Base-by-base conservation (phyloP, 2,329 filamentous ascomycete species). In the Hypoxylon sp. region DNA sequence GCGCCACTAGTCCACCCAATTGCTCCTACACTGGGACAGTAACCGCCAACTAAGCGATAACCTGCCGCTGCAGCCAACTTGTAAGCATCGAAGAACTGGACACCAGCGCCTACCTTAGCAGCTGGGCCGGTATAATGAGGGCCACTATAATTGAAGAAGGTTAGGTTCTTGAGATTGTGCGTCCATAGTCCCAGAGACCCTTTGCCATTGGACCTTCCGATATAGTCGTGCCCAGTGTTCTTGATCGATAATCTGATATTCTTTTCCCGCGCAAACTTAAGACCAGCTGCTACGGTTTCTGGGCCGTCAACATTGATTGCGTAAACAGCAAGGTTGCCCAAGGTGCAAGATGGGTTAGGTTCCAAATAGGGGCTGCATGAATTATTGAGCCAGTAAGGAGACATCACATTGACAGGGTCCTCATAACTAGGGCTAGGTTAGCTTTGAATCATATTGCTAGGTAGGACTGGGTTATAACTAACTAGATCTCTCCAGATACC, bases 391-490 rank as follows among this genome's bases (percentile, higher is more conserved):
- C 62, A 73, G 50, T 67, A 73, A 2, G 69, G 63, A 3, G 68
- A 67, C 60, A 71, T 68, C 3, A 73, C 59, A 53, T 59, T 66
- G n/a, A 70, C 53, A 13, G 69, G 58, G 14, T 70, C 55, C 1
- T 65, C 24, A 13, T 51, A 47, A 33, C 59, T 69, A 24, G 39
- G 39, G 39, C 3, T 11, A 44, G n/a, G 39, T 44, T 9, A 44
- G 39, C 35, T 44, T 44, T 9, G 19, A 22, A 8, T 22, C 17
- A n/a, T 10, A 44, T 44, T 44, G 39, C 22, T 17, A n/a, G 58
- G 79, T 81, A 75, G 5, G 59, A 71, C 65, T 81, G 80, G 42
- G 79, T 80, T 80, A 46, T 22, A 24, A 52, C 53, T 46, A 3
- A 51, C 60, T 42, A 42, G 14, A 44, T 8, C 1, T 52, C 47